phyloP scores from a whole-genome alignment of 495 filamentous ascomycete species.

The Collariella sp. region DNA sequence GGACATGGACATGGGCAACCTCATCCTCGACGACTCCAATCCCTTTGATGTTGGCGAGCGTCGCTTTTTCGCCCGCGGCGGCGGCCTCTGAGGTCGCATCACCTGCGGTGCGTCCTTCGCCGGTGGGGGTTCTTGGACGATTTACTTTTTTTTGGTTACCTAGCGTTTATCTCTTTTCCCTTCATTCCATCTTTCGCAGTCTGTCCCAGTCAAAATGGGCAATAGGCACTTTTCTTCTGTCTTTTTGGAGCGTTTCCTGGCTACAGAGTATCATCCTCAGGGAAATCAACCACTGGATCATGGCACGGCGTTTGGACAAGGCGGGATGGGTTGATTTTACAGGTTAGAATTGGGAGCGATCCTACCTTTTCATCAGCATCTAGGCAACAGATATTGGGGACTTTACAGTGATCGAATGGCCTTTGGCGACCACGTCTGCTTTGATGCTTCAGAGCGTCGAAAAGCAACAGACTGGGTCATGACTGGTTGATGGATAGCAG shows the following conservation, averaged over 20 bases:
- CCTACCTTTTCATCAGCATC: constrained; percentile 3
- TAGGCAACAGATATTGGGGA: background rate
- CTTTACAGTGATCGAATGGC: background rate
- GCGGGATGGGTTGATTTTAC: background rate
- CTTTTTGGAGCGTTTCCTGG: background rate
- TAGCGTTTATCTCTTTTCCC: background rate
- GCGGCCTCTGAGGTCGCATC: background rate
- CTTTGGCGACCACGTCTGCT: background rate
- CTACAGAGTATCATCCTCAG: background rate
- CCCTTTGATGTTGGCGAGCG: background rate
- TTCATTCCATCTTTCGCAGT: no score
- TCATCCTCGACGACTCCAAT: constrained; percentile 38
- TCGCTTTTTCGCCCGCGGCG: background rate
- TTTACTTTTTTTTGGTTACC: no score
- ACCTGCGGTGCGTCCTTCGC: no score
- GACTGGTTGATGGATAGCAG: background rate
- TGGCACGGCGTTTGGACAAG: background rate
- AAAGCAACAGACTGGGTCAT: background rate
- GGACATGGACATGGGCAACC: constrained; percentile 44
- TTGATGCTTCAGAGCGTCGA: background rate
- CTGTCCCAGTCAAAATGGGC: no score
- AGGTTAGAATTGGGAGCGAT: constrained; percentile 24
- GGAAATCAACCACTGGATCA: background rate
- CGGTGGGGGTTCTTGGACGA: no score
- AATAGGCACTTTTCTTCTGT: background rate